Evolutionary conservation across 495 filamentous ascomycete species (phyloP).

Genomic region (Beverwykella pulmonaria): DNA sequence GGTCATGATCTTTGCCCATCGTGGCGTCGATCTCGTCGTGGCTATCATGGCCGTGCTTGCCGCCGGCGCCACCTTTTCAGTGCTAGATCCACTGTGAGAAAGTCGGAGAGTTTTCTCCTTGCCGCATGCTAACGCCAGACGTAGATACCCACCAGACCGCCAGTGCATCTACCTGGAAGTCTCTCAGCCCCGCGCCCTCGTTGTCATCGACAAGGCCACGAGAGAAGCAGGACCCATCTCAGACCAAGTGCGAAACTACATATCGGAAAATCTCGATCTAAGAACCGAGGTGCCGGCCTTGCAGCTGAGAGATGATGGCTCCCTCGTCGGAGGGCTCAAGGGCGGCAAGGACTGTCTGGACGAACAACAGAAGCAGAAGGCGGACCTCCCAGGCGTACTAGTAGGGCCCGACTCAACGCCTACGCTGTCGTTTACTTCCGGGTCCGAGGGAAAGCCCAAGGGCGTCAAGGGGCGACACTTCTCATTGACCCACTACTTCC

Average conservation of each 20-base stretch:
- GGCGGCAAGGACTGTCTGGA: constrained; percentile 69
- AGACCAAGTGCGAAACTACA: constrained; percentile 69
- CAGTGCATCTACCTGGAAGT: constrained; percentile 93
- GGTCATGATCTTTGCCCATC: constrained; percentile 89
- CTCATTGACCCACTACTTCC: constrained; percentile 81
- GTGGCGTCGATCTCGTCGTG: constrained; percentile 73
- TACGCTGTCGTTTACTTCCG: constrained; percentile 83
- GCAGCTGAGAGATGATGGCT: constrained; percentile 72
- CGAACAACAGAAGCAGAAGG: constrained; percentile 55
- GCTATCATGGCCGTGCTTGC: constrained; percentile 50
- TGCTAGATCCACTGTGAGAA: constrained; percentile 73
- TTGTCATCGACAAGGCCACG: constrained; percentile 79
- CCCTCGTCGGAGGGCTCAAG: constrained; percentile 66
- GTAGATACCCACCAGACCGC: constrained; percentile 74
- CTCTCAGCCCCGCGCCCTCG: constrained; percentile 74
- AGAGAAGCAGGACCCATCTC: constrained; percentile 73
- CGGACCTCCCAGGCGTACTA: constrained; percentile 66
- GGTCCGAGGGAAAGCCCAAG: constrained; percentile 82
- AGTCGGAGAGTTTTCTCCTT: neutral
- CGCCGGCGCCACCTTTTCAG: constrained; percentile 68
- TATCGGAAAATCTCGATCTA: constrained; percentile 71
- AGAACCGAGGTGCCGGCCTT: constrained; percentile 78
- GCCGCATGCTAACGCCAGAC: neutral
- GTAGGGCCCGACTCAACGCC: constrained; percentile 91
- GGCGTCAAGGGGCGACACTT: constrained; percentile 90